Percentiles rank a stretch among this genome's conserved stretches.
Conservation (phyloP, 2,329 filamentous ascomycete genomes). For the Aspergillus aculeatinus region DNA sequence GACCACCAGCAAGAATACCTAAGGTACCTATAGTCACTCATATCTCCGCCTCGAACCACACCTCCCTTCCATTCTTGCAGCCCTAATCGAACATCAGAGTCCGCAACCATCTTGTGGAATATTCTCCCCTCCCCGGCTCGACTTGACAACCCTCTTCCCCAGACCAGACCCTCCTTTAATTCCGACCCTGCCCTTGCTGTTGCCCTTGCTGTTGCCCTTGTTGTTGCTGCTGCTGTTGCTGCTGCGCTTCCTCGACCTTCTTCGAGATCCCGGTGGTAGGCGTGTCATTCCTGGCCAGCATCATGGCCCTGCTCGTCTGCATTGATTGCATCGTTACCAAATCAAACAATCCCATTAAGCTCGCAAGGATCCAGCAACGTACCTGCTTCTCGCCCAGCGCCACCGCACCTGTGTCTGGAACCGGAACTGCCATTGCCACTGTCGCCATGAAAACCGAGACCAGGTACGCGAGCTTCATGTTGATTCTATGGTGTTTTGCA, state of each 20-base stretch:
- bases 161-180: not conserved
- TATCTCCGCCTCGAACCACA: too few relatives aligned
- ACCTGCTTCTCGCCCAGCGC: not conserved
- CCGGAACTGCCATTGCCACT: not conserved
- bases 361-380: not conserved
- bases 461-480: not conserved
- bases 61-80: too few relatives aligned
- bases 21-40: too few relatives aligned
- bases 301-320: not conserved
- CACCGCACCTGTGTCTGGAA: not conserved
- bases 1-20: too few relatives aligned
- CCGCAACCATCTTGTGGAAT: too few relatives aligned
- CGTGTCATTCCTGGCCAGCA: not conserved
- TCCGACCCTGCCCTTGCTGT: not conserved
- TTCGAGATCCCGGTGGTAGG: not conserved
- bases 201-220: not conserved
- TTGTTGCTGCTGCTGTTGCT: not conserved
- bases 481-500: not conserved
- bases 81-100: too few relatives aligned
- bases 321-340: not conserved
- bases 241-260: not conserved
- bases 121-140: not conserved
- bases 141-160: not conserved
- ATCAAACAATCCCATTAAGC: too few relatives aligned
- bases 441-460: not conserved